phyloP scores from a whole-genome alignment of 2,329 filamentous ascomycete genomes.

The Myriosclerotinia duriaeana region DNA sequence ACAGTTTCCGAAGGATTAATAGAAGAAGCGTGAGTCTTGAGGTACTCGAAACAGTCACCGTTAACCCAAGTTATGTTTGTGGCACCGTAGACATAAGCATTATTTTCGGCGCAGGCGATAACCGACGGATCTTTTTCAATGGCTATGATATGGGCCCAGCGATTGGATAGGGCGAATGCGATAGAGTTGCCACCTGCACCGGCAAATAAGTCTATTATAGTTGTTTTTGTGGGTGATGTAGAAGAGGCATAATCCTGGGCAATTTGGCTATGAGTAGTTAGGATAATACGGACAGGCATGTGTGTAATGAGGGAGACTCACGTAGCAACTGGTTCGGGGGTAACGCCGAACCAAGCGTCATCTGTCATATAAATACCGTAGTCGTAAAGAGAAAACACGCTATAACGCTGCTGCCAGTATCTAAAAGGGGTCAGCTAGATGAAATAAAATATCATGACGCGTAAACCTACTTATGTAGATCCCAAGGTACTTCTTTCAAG shows the following conservation, averaged over 20 bases:
- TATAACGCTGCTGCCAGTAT: slow-evolving; percentile 87
- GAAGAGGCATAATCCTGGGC: slow-evolving; percentile 65
- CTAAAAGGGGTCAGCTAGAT: slow-evolving; percentile 46
- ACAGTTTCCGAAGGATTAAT: slow-evolving; percentile 43
- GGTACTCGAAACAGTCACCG: slow-evolving; percentile 72
- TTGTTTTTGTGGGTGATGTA: slow-evolving; percentile 31
- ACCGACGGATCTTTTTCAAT: slow-evolving; percentile 81
- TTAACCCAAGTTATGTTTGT: slow-evolving; percentile 79
- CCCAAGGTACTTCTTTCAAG: slow-evolving; percentile 70
- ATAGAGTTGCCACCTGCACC: slow-evolving; percentile 93
- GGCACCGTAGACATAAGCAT: slow-evolving; percentile 83
- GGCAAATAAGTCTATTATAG: slow-evolving; percentile 82
- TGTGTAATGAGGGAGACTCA: slow-evolving; percentile 45
- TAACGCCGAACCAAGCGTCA: slow-evolving; percentile 95
- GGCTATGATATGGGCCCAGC: slow-evolving; percentile 81
- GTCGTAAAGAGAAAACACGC: slow-evolving; percentile 84
- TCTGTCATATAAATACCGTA: slow-evolving; percentile 88
- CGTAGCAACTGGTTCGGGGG: slow-evolving; percentile 87
- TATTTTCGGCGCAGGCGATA: slow-evolving; percentile 87
- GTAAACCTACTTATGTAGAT: slow-evolving; percentile 73
- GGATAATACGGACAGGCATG: neutral
- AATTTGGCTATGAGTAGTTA: slow-evolving; percentile 58
- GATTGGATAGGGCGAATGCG: slow-evolving; percentile 79
- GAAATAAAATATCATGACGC: neutral
- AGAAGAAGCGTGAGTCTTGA: slow-evolving; percentile 27